Base-by-base conservation (phyloP, 306 rosid species). In the Vicia villosa region DNA sequence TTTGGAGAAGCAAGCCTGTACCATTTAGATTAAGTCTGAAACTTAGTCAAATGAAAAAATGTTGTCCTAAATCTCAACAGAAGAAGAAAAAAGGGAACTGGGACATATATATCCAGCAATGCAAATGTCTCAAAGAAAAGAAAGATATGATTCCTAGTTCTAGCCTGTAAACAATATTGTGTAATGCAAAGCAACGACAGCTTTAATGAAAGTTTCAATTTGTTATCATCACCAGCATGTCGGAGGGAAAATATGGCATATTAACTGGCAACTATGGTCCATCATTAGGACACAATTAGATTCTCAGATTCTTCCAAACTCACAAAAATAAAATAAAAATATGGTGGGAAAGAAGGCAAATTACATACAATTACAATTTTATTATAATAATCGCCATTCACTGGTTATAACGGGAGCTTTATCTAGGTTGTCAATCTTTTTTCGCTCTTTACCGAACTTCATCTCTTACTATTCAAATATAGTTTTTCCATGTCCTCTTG, bases 1-100 rank as follows among this genome's bases (percentile, higher is more conserved):
- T 94, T 91, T 24, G 95, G 96, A 42, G 88, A 83, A 51, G 86
- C 40, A 72, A 91, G 82, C 80, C 99, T 94, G 89, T 63, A 84
- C 63, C 62, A 75, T 24, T 63, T 67, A 49, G 12, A 68, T 34
- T 4, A 63, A 20, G 60, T 56, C n/a, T 65, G 73, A 72, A 69
- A 66, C 21, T 38, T 26, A 72, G 74, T 72, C 77, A 56, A 37
- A 61, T 52, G 26, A 59, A 34, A 57, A 66, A 10, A 51, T 52
- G 41, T 66, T 47, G 21, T 41, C 56, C 52, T 69, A 45, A 80
- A 51, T 41, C 56, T 37, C 74, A 45, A 80, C 42, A 15, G 15
- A 9, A 3, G 63, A 43, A 13, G 17, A n/a, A 60, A 65, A 32
- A 46, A 26, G 17, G 14, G 42, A 19, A 19, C 57, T 19, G 10